Conservation (phyloP, 768 basidiomycete genomes). For the Hygrophorus pudorinus region DNA sequence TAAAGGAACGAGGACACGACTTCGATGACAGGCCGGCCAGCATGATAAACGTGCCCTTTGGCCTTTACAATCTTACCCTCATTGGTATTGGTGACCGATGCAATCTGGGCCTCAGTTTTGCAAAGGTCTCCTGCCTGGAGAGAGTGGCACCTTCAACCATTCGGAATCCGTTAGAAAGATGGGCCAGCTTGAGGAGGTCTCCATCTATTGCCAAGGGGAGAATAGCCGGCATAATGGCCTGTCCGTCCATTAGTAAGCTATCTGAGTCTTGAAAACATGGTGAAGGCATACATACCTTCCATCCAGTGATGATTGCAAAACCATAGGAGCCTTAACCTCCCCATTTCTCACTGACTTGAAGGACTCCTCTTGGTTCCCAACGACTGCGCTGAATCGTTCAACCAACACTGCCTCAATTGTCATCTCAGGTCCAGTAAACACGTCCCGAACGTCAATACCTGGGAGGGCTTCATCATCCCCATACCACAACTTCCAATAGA, state of each 20-base stretch:
- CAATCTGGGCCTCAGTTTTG: slow-evolving; percentile 79
- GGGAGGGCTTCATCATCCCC: slow-evolving; percentile 76
- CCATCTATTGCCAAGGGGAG: slow-evolving; percentile 91
- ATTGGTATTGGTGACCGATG: slow-evolving; percentile 83
- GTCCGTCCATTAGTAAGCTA: too few relatives aligned
- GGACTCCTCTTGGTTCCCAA: slow-evolving; percentile 86
- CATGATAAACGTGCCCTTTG: slow-evolving; percentile 73
- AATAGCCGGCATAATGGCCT: slow-evolving; percentile 99
- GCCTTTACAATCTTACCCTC: slow-evolving; percentile 92
- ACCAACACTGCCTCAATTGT: slow-evolving; percentile 67
- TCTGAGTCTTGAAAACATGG: too few relatives aligned
- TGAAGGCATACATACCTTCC: slow-evolving; percentile 70
- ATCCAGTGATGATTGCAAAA: slow-evolving; percentile 96
- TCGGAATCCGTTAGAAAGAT: slow-evolving; percentile 94
- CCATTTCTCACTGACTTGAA: slow-evolving; percentile 74
- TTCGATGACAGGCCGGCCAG: slow-evolving; percentile 77
- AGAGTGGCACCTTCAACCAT: slow-evolving; percentile 70
- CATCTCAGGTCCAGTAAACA: slow-evolving; percentile 81
- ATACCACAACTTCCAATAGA: slow-evolving; percentile 99
- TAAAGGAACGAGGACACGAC: slow-evolving; percentile 95
- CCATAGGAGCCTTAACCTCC: slow-evolving; percentile 86
- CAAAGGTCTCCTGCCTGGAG: slow-evolving; percentile 84
- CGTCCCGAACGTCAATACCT: slow-evolving; percentile 65
- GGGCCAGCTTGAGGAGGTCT: slow-evolving; percentile 91
- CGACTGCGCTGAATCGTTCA: slow-evolving; percentile 84